Conservation (phyloP, 345 rosid genomes). For the Gossypium thurberi region DNA sequence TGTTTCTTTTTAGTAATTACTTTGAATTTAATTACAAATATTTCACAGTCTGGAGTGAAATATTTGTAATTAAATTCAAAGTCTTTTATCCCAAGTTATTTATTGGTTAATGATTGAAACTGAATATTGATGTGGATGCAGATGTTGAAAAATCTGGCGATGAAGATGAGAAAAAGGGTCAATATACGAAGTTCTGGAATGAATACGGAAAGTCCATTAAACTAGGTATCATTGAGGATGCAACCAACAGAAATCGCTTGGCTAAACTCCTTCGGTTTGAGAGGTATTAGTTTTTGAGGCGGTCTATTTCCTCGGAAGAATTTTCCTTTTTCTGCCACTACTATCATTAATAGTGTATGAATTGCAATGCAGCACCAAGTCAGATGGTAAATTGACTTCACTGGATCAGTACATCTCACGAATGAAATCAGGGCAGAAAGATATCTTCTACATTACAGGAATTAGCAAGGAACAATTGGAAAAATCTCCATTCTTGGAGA, state of each 20-base stretch:
- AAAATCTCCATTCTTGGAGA: slow-evolving; percentile 92
- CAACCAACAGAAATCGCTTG: slow-evolving; percentile 87
- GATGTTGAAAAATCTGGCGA: slow-evolving; percentile 64
- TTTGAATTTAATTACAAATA: not conserved
- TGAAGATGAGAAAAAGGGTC: slow-evolving; percentile 78
- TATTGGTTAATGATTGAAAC: not conserved
- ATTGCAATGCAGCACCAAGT: slow-evolving; percentile 53
- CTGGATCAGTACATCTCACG: slow-evolving; percentile 93
- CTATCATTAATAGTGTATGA: not conserved
- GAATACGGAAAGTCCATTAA: slow-evolving; percentile 97
- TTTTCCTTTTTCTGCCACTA: not conserved
- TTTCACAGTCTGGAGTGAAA: not conserved
- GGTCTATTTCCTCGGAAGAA: not conserved
- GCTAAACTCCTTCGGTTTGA: slow-evolving; percentile 90
- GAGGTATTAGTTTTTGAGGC: slow-evolving; percentile 41
- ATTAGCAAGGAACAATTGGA: slow-evolving; percentile 84
- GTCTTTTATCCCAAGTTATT: not conserved
- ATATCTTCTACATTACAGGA: slow-evolving; percentile 94
- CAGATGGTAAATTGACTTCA: slow-evolving; percentile 89
- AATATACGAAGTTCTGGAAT: slow-evolving; percentile 89
- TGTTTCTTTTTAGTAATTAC: not conserved
- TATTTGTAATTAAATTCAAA: too few species aligned
- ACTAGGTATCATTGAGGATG: slow-evolving; percentile 94
- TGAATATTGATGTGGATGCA: slow-evolving; percentile 16
- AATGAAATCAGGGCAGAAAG: slow-evolving; percentile 83